Evolutionary conservation across 2,329 filamentous ascomycete species (phyloP), one percentile per base, ranked within the genome.

Genomic region (Diaporthe aspalathi): DNA sequence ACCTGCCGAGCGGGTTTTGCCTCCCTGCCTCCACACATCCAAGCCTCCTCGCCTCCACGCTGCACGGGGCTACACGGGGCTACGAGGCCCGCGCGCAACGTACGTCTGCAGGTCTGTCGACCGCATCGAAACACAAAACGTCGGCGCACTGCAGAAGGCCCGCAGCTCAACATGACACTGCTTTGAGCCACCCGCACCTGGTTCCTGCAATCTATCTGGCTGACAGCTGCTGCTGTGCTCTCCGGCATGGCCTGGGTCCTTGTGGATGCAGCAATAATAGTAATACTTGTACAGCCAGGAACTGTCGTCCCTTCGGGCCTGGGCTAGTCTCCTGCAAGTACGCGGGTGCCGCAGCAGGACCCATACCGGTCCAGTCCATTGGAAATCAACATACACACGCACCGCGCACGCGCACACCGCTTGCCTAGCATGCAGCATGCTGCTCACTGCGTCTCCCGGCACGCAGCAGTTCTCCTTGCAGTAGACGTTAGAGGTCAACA

Each of bases 171-270:
- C 29, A 56, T 56, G 53, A 24, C 53, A 56, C 43, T 24, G 57
- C 57, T 40, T 22, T 29, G 62, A 40, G 45, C 62, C 45, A 52
- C 49, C 29, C 32, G 35, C 43, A 11, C 12, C 60, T 45, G 40
- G 50, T 45, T 62, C 11, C 62, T 62, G 69, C 53, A 32, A 57
- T 50, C 16, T 38, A n/a, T 22, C 38, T 63, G 60, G 60, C 45
- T 68, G 71, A 72, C 67, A 72, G 71, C 67, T 52, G 67, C 62
- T 67, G 71, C 67, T 63, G 67, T 67, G 53, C 38, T 27, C 35
- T 24, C 22, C 24, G 38, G 16, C 38, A 45, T 5, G 45, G 35
- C 22, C 29, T 38, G 22, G 12, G 12, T 3, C 29, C 29, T n/a
- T 22, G 9, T 16, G 24, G 24, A 22, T 60, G 54, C 35, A 60